Conservation (phyloP, 169 alveolate genomes). For the Toxoplasma gondii region DNA sequence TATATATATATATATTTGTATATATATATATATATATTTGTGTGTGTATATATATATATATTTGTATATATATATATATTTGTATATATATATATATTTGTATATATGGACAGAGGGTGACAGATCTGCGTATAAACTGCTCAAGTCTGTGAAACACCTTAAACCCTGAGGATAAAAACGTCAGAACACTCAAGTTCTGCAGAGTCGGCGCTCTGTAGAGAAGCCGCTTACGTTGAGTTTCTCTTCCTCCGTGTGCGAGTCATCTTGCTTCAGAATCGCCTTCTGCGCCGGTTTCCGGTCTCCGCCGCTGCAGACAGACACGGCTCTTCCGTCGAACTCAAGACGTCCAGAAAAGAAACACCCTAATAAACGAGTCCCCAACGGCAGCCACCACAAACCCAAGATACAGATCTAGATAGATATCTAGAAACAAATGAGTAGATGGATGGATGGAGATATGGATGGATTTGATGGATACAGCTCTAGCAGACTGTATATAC, state of each 20-base stretch:
- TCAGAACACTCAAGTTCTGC: too few relatives aligned
- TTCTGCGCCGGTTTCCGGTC: constrained; percentile 49
- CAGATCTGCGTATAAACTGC: too few relatives aligned
- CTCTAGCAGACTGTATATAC: neutral
- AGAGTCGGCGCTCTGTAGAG: too few relatives aligned
- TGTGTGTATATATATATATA: too few relatives aligned
- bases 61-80: too few relatives aligned
- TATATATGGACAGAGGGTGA: too few relatives aligned
- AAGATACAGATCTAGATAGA: neutral
- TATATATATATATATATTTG: neutral
- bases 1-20: too few relatives aligned
- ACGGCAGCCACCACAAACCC: neutral
- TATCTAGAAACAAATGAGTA: neutral
- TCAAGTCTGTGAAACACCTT: too few relatives aligned
- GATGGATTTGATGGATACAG: neutral
- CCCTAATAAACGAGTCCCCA: neutral
- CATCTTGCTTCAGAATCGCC: constrained; percentile 57
- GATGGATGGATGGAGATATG: neutral
- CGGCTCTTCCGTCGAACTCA: neutral
- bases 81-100: too few relatives aligned
- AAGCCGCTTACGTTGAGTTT: neutral
- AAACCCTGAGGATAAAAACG: too few relatives aligned
- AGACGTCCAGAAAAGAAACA: neutral
- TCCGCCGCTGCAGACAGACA: constrained; percentile 29
- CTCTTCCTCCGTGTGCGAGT: constrained; percentile 33